Evolutionary conservation across 306 rosid genomes (phyloP), one percentile per base, ranked within the genome.

Genomic region (Nissolia schottii): DNA sequence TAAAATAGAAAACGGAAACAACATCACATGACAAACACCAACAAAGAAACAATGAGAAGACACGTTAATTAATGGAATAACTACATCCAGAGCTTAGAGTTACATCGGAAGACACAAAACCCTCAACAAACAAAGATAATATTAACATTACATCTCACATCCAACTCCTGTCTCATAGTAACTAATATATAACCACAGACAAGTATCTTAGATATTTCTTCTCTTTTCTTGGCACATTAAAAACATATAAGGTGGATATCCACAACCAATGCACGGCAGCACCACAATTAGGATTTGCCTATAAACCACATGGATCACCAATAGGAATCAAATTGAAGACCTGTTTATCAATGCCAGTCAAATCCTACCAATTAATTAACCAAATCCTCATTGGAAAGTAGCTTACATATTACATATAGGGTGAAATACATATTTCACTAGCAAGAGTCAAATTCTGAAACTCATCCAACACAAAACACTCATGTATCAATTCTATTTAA

Each of bases 21-120:
- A 49, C 27, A 46, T 77, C 54, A 85, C 40, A 23, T 73, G 19
- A 29, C 43, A 64, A 48, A 46, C 66, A 66, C 71, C 46, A 60
- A 48, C 43, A 14, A 15, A 28, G 65, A 64, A 37, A 37, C 63
- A 45, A 56, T n/a, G 78, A 22, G 34, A 5, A 40, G 37, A 72
- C 31, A 79, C 56, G 64, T 51, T 29, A 63, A 15, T 29, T 37
- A 35, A 50, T 37, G 14, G 12, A 40, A 46, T 9, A 53, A 19
- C 59, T 41, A 61, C 64, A 72, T 59, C 35, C 24, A 25, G 14
- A 6, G 53, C 14, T 23, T 15, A 37, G 20, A 24, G 34, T n/a
- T 55, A 61, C 56, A 77, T 48, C 34, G n/a, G n/a, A n/a, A n/a
- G n/a, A n/a, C n/a, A 67, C 19, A 67, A 53, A 43, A 60, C 61